These are phyloP conservation scores for Colletotrichum sp. DNA, from an alignment of 2,329 filamentous ascomycete species.

Conservation along the genomic window DNA sequence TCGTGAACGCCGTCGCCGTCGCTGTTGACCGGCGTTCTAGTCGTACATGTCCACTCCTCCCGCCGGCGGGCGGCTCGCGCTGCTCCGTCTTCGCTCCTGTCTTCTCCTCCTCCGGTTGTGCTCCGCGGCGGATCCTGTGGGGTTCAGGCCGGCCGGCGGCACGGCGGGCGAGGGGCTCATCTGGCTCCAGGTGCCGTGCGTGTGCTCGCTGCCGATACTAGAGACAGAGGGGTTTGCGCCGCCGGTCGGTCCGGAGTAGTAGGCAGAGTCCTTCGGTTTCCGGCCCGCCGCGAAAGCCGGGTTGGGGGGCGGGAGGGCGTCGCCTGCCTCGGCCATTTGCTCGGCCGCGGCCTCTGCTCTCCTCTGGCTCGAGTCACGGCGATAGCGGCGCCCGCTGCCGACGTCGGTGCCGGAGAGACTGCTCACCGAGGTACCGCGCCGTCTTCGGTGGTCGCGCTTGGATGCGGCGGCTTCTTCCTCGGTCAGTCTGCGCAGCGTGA, in stretches of 20 bases:
- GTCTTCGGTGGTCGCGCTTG: constrained; percentile 40
- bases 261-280: constrained; percentile 63
- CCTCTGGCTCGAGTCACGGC: constrained; percentile 56
- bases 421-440: constrained; percentile 53
- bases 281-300: constrained; percentile 60
- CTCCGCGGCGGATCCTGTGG: constrained; percentile 39
- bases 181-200: constrained; percentile 59
- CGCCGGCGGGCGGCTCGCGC: constrained; percentile 40
- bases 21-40: constrained; percentile 20
- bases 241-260: constrained; percentile 58
- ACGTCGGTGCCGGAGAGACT: constrained; percentile 64
- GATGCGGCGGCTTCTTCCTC: constrained; percentile 61
- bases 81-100: constrained; percentile 53
- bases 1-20: constrained; percentile 7
- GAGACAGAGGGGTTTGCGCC: constrained; percentile 48
- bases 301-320: constrained; percentile 58
- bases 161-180: constrained; percentile 52
- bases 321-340: constrained; percentile 40
- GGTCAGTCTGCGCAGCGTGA: constrained; percentile 66
- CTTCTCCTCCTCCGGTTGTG: constrained; percentile 62
- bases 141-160: constrained; percentile 30
- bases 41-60: constrained; percentile 43
- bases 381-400: constrained; percentile 55
- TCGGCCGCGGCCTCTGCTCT: constrained; percentile 54
- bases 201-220: constrained; percentile 48